These are phyloP conservation scores for Penicillium daleae DNA, from an alignment of 495 filamentous ascomycete genomes.

Conservation along the genomic window DNA sequence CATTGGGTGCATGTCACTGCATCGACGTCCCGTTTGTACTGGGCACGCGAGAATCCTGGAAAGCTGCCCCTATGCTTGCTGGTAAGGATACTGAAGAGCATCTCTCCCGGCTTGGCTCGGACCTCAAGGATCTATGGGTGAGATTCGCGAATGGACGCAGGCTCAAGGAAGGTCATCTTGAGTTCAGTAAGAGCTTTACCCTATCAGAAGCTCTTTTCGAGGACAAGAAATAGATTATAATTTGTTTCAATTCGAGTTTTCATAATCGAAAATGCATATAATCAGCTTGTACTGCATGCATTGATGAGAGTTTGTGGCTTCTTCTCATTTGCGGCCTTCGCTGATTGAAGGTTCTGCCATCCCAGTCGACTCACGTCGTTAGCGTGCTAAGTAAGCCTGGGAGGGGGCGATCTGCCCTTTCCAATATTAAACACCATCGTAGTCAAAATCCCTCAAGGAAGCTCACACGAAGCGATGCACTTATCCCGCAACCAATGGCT, in stretches of 20 bases:
- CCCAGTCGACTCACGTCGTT: not conserved
- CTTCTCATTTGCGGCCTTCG: too few species aligned
- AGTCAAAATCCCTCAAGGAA: too few species aligned
- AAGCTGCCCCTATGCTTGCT: constrained; percentile 13
- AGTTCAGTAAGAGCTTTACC: not conserved
- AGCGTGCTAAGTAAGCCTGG: not conserved
- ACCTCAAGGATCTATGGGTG: constrained; percentile 12
- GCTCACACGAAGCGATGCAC: too few species aligned
- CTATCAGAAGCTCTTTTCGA: not conserved
- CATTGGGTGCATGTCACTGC: constrained; percentile 10
- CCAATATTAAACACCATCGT: too few species aligned
- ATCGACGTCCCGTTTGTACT: constrained; percentile 18
- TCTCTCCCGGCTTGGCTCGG: constrained; percentile 3
- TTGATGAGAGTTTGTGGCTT: not conserved
- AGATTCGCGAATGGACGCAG: constrained; percentile 4
- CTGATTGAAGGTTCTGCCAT: not conserved
- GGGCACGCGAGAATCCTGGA: constrained; percentile 7
- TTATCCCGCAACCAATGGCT: too few species aligned
- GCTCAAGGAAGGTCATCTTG: constrained; percentile 7
- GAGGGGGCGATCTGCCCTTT: not conserved
- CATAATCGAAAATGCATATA: not conserved
- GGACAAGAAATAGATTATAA: not conserved
- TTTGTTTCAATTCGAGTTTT: not conserved
- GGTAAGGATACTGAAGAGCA: constrained; percentile 7
- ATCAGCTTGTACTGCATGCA: not conserved